Percentiles rank a stretch among this genome's conserved stretches.
Evolutionary conservation across 2,329 filamentous ascomycete species (phyloP).

Genomic region (Fusarium tricinctum): DNA sequence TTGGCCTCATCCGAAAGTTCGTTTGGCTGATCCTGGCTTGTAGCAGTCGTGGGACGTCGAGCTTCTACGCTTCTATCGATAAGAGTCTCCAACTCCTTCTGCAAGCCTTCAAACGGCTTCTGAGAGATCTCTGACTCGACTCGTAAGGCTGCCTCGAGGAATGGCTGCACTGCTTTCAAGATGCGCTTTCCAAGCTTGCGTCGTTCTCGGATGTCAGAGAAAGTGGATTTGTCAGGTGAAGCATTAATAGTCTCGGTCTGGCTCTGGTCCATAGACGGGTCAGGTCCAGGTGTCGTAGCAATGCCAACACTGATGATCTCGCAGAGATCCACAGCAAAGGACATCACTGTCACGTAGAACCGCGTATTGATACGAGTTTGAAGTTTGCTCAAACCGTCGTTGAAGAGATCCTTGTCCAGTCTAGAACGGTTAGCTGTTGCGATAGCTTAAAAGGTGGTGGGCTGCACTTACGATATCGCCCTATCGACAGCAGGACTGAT

Average conservation of each 20-base stretch:
- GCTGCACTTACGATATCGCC: constrained; percentile 78
- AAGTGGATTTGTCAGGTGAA: constrained; percentile 66
- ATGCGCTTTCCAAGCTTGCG: constrained; percentile 91
- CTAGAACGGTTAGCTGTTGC: constrained; percentile 62
- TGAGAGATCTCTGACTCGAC: constrained; percentile 86
- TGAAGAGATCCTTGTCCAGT: constrained; percentile 75
- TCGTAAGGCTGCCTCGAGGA: constrained; percentile 79
- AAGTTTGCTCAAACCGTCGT: constrained; percentile 64
- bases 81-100: constrained; percentile 80
- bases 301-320: constrained; percentile 68
- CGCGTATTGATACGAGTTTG: constrained; percentile 67
- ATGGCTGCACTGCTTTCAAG: constrained; percentile 83
- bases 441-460: constrained; percentile 26
- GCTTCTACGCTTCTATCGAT: constrained; percentile 76
- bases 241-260: constrained; percentile 58
- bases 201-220: constrained; percentile 81
- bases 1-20: constrained; percentile 58
- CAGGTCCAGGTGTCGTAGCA: constrained; percentile 56
- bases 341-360: constrained; percentile 69
- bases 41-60: constrained; percentile 58
- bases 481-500: constrained; percentile 84
- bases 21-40: constrained; percentile 56
- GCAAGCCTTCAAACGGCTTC: constrained; percentile 76
- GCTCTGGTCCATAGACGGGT: constrained; percentile 46
- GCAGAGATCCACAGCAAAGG: constrained; percentile 70